Conservation (phyloP, 306 rosid species). For the Pyrus bretschneideri region DNA sequence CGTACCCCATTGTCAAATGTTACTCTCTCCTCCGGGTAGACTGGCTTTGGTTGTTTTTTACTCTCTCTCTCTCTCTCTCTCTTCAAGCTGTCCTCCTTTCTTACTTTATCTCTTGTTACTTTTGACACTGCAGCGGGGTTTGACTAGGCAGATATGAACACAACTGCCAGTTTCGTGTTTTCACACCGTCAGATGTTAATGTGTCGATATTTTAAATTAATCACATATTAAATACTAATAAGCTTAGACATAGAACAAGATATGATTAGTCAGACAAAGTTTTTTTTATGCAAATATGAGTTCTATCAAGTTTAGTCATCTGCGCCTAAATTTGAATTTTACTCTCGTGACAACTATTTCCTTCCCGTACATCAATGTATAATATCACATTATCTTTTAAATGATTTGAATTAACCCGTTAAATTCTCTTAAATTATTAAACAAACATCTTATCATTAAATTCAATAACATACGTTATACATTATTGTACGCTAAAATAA, state of each 20-base stretch:
- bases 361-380: too few relatives aligned
- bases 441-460: too few relatives aligned
- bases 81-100: constrained; percentile 21
- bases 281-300: too few relatives aligned
- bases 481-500: background rate
- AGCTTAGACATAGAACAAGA: background rate
- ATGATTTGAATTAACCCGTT: too few relatives aligned
- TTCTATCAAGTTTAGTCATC: too few relatives aligned
- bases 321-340: too few relatives aligned
- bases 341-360: too few relatives aligned
- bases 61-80: background rate
- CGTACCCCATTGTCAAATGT: constrained; percentile 31
- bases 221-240: background rate
- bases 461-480: too few relatives aligned
- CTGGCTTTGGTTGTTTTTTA: background rate
- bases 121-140: constrained; percentile 37
- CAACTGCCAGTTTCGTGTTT: constrained; percentile 41
- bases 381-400: too few relatives aligned
- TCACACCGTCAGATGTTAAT: constrained; percentile 6
- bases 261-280: too few relatives aligned
- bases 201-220: too few relatives aligned
- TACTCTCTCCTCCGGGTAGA: constrained; percentile 6
- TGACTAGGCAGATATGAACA: constrained; percentile 38
- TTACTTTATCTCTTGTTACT: background rate
- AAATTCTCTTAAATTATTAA: too few relatives aligned